Evolutionary conservation across 2,329 filamentous ascomycete species (phyloP).

Genomic region (Fusarium multiceps): DNA sequence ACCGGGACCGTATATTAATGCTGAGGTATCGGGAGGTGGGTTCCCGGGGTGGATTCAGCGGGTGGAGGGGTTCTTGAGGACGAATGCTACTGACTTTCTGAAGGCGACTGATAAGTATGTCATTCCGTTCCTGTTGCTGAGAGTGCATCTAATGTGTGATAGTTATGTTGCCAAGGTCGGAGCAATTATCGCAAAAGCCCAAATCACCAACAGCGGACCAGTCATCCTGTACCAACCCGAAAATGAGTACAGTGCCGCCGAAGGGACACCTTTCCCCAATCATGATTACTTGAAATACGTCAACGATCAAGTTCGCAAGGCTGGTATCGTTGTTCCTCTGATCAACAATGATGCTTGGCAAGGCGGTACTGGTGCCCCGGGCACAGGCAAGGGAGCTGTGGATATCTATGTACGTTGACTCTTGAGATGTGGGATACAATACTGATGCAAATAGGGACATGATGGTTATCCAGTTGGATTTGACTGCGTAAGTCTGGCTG

Average conservation of each 20-base stretch:
- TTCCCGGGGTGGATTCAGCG: slow-evolving; percentile 84
- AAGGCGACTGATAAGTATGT: slow-evolving; percentile 71
- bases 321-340: slow-evolving; percentile 78
- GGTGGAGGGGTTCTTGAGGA: slow-evolving; percentile 72
- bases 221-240: slow-evolving; percentile 84
- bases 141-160: no score
- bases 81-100: slow-evolving; percentile 70
- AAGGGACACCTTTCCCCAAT: slow-evolving; percentile 69
- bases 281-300: slow-evolving; percentile 77
- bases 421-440: no score
- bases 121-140: no score
- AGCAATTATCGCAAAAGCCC: slow-evolving; percentile 75
- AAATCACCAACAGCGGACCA: slow-evolving; percentile 86
- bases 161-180: slow-evolving; percentile 68
- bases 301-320: slow-evolving; percentile 72
- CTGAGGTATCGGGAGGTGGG: slow-evolving; percentile 79
- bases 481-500: slow-evolving; percentile 57
- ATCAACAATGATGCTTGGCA: slow-evolving; percentile 79
- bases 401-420: slow-evolving; percentile 71
- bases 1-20: slow-evolving; percentile 82
- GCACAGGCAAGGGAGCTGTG: slow-evolving; percentile 62
- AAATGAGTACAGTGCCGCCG: slow-evolving; percentile 77
- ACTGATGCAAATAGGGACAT: no score
- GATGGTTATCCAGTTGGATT: slow-evolving; percentile 72
- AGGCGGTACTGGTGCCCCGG: slow-evolving; percentile 71